Evolutionary conservation across 2,329 filamentous ascomycete species (phyloP).

Genomic region (Sclerotinia subarctica): DNA sequence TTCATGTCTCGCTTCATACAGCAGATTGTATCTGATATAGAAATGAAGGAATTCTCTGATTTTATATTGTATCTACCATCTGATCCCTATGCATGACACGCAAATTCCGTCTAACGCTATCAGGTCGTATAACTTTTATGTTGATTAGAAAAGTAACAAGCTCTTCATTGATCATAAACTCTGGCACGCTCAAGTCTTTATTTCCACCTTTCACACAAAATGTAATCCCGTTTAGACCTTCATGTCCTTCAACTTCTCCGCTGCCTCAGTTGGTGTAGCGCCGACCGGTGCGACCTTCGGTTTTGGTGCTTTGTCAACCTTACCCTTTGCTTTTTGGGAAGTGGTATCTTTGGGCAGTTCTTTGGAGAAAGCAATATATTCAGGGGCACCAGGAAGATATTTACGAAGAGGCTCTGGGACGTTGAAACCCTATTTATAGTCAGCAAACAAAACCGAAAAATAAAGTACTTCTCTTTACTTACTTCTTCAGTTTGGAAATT

Average conservation of each 20-base stretch:
- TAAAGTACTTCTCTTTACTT: slow-evolving; percentile 38
- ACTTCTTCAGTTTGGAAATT: slow-evolving; percentile 92
- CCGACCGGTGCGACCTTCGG: slow-evolving; percentile 32
- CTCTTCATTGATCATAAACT: slow-evolving; percentile 7
- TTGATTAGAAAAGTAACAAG: not conserved
- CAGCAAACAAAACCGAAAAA: slow-evolving; percentile 23
- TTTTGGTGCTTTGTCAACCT: slow-evolving; percentile 36
- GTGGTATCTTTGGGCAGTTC: slow-evolving; percentile 76
- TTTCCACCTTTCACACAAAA: not conserved
- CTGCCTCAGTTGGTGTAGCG: slow-evolving; percentile 32
- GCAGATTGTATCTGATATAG: too few species aligned
- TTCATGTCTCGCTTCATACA: not conserved
- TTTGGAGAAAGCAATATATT: slow-evolving; percentile 85
- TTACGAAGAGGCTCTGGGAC: slow-evolving; percentile 82
- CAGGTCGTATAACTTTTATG: slow-evolving; percentile 4
- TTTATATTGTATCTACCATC: slow-evolving; percentile 8
- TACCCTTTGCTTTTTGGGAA: slow-evolving; percentile 51
- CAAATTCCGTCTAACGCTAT: not conserved
- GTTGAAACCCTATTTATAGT: slow-evolving; percentile 58
- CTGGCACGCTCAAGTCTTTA: not conserved
- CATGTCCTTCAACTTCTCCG: slow-evolving; percentile 41
- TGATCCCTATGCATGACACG: not conserved
- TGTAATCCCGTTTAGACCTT: slow-evolving; percentile 26
- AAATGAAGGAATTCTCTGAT: not conserved
- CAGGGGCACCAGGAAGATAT: slow-evolving; percentile 85